Evolutionary conservation across 805 yeast species (phyloP), one percentile per base, ranked within the genome.

Genomic region (Pichia exigua): DNA sequence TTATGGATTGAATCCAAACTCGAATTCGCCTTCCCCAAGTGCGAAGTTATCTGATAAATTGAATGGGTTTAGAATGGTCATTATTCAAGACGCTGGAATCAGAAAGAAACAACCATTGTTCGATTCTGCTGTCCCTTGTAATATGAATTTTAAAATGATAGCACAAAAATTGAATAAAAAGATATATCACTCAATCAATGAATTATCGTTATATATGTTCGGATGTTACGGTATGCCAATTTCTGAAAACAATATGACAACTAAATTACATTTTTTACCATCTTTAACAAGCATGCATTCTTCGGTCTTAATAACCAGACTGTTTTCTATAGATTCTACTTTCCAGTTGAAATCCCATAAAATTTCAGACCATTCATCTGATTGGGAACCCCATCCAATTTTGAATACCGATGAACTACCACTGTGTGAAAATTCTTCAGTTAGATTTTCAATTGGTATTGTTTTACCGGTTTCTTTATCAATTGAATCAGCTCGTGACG

Each of bases 211-310:
- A 51, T 76, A 72, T 56, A 76, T 79, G 77, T 79, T 78, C 62
- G 84, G 84, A 13, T 74, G 77, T 48, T 61, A 61, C 49, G 83
- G 83, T 0, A 65, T 79, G 32, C 78, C 80, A 10, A 65, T 76
- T 9, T 75, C 70, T 52, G 81, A 78, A 50, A 62, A 68, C 18
- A 66, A 68, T 20, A 62, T 71, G 22, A 62, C 73, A 13, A 74
- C 79, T 5, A 79, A 79, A 54, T 59, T 78, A 2, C 82, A 79
- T 60, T 56, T 67, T 44, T 61, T 79, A 18, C 81, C 81, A 1
- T 61, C 71, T 1, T 57, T 76, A 20, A 65, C 67, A 27, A 50
- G 42, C 24, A 65, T 65, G 59, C 65, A 71, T 2, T 61, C 64
- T 38, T 70, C 78, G 4, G 66, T 78, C 8, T 59, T 79, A 21